phyloP scores from a whole-genome alignment of 768 basidiomycete genomes.

The Fibroporia radiculosa region DNA sequence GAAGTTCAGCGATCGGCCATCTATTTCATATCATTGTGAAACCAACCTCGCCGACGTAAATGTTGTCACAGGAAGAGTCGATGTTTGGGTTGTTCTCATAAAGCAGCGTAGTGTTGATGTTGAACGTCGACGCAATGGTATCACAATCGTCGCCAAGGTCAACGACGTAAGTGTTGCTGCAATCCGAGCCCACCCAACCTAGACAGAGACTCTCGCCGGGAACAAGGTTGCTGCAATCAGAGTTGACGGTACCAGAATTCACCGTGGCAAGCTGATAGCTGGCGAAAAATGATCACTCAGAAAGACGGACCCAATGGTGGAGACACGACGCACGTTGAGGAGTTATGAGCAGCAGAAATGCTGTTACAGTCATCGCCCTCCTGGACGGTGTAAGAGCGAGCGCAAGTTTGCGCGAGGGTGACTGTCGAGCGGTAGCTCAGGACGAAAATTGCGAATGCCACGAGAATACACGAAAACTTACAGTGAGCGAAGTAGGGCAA shows the following conservation, averaged over 20 bases:
- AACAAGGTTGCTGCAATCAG: slow-evolving; percentile 50
- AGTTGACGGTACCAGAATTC: slow-evolving; percentile 45
- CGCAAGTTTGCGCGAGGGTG: slow-evolving; percentile 30
- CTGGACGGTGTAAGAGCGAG: slow-evolving; percentile 52
- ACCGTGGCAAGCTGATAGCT: slow-evolving; percentile 71
- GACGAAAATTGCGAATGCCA: too few species aligned
- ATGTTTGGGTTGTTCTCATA: slow-evolving; percentile 72
- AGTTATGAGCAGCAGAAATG: slow-evolving; percentile 54
- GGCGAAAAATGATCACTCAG: not conserved
- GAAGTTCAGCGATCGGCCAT: not conserved
- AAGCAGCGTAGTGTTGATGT: slow-evolving; percentile 48
- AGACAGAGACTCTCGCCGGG: slow-evolving; percentile 52
- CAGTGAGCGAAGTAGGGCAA: slow-evolving; percentile 39
- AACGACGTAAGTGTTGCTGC: slow-evolving; percentile 53
- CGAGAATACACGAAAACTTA: slow-evolving; percentile 16
- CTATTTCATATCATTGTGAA: not conserved
- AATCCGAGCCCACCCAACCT: slow-evolving; percentile 53
- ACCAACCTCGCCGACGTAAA: slow-evolving; percentile 72
- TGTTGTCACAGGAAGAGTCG: slow-evolving; percentile 44
- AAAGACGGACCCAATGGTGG: not conserved
- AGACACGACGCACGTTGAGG: slow-evolving; percentile 45
- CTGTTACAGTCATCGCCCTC: slow-evolving; percentile 56
- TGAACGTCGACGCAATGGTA: slow-evolving; percentile 28
- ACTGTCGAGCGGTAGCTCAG: too few species aligned
- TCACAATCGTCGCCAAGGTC: slow-evolving; percentile 50